phyloP scores from a whole-genome alignment of 306 rosid species.

The Fragaria vesca region DNA sequence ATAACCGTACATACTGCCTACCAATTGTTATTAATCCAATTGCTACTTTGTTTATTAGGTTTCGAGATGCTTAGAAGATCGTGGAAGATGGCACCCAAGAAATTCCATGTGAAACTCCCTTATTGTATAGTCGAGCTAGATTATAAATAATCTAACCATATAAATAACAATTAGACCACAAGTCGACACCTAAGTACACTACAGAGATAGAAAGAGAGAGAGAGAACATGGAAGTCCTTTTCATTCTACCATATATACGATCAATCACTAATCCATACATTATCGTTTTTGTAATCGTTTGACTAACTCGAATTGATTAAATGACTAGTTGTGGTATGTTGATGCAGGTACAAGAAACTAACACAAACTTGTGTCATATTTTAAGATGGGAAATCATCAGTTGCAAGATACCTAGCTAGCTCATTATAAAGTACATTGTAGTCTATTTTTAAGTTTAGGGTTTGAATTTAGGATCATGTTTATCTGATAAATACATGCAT shows the following conservation, averaged over 20 bases:
- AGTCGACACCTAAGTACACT: conserved; percentile 25
- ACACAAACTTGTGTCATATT: background rate
- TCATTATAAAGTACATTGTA: background rate
- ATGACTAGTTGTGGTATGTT: conserved; percentile 7
- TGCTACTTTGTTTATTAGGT: conserved; percentile 16
- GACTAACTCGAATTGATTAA: conserved; percentile 32
- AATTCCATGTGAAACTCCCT: conserved; percentile 50
- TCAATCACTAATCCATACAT: background rate
- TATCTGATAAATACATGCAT: background rate
- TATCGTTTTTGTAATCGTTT: conserved; percentile 21
- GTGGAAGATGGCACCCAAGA: conserved; percentile 46
- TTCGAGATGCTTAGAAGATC: conserved; percentile 33
- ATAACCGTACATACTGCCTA: conserved; percentile 8
- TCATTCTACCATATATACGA: conserved; percentile 17
- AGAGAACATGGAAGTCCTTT: conserved; percentile 34
- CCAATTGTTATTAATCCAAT: conserved; percentile 1
- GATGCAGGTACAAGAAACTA: conserved; percentile 1
- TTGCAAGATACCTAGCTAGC: background rate
- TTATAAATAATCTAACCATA: background rate
- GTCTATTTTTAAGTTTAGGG: background rate
- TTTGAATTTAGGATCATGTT: background rate
- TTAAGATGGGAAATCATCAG: background rate
- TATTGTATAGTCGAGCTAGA: conserved; percentile 14
- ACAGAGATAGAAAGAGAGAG: background rate
- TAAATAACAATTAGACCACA: conserved; percentile 26